phyloP scores from a whole-genome alignment of 2,329 filamentous ascomycete genomes.

The Ascochyta fabae region DNA sequence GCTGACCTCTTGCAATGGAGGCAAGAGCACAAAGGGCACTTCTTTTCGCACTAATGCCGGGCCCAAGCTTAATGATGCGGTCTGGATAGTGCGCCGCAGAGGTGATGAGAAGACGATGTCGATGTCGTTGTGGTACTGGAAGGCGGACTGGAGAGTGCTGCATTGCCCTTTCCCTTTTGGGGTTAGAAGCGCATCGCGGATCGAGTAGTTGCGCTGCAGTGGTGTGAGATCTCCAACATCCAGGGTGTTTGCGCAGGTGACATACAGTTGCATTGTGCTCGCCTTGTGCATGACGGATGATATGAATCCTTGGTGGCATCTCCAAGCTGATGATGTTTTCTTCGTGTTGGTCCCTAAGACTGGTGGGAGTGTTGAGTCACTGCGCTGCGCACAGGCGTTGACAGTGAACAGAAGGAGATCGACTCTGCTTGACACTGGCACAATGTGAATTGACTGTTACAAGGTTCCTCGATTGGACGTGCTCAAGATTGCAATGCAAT shows the following conservation, averaged over 20 bases:
- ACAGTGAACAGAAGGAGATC: neutral
- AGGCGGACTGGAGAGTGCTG: constrained; percentile 64
- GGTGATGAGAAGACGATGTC: constrained; percentile 79
- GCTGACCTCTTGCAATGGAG: constrained; percentile 80
- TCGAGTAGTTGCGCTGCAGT: constrained; percentile 67
- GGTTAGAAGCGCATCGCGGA: constrained; percentile 82
- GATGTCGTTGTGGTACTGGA: constrained; percentile 65
- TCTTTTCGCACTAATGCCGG: constrained; percentile 48
- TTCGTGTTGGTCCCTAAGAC: neutral
- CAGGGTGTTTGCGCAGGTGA: neutral
- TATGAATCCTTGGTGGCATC: constrained; percentile 44
- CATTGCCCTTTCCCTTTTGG: constrained; percentile 79
- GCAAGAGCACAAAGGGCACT: constrained; percentile 66
- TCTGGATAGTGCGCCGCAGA: constrained; percentile 80
- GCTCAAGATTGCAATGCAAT: neutral
- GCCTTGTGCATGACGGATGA: constrained; percentile 76
- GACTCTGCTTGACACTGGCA: neutral
- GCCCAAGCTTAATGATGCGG: constrained; percentile 73
- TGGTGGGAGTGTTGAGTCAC: constrained; percentile 17
- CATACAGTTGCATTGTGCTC: constrained; percentile 69
- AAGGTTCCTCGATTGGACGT: neutral
- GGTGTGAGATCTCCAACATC: constrained; percentile 48
- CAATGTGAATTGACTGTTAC: neutral
- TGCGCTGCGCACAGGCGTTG: too few relatives aligned
- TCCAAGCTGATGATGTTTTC: constrained; percentile 7